phyloP scores from a whole-genome alignment of 208 protist genomes.

The Trypanosoma vivax region DNA sequence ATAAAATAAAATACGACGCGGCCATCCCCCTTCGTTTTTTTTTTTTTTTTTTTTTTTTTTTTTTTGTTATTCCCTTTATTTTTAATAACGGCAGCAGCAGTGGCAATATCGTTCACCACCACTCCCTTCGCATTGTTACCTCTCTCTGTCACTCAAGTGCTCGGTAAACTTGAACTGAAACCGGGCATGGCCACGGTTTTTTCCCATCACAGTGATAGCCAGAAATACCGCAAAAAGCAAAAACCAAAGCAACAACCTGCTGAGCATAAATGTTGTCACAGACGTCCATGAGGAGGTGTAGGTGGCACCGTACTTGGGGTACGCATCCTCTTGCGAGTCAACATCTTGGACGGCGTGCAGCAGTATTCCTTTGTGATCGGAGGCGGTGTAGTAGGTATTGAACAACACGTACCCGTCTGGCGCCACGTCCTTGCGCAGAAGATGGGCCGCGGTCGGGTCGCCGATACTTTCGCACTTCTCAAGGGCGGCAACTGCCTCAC shows the following conservation, averaged over 20 bases:
- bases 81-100: too few relatives aligned
- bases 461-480: constrained; percentile 23
- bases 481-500: constrained; percentile 22
- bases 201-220: too few relatives aligned
- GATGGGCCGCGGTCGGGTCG: constrained; percentile 10
- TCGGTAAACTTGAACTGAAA: too few relatives aligned
- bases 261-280: constrained; percentile 26
- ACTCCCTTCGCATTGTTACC: too few relatives aligned
- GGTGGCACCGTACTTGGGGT: constrained; percentile 34
- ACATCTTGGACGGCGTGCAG: constrained; percentile 44
- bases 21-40: too few relatives aligned
- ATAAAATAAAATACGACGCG: too few relatives aligned
- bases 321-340: constrained; percentile 24
- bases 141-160: too few relatives aligned
- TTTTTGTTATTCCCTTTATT: too few relatives aligned
- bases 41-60: too few relatives aligned
- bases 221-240: constrained; percentile 20
- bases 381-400: constrained; percentile 55
- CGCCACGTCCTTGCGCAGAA: constrained; percentile 5
- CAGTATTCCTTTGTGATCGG: constrained; percentile 65
- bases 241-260: constrained; percentile 12
- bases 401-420: constrained; percentile 62
- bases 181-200: too few relatives aligned
- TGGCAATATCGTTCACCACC: too few relatives aligned
- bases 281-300: constrained; percentile 28